Base-by-base conservation (phyloP, 2,329 filamentous ascomycete species). In the Emmonsiellopsis sp. region DNA sequence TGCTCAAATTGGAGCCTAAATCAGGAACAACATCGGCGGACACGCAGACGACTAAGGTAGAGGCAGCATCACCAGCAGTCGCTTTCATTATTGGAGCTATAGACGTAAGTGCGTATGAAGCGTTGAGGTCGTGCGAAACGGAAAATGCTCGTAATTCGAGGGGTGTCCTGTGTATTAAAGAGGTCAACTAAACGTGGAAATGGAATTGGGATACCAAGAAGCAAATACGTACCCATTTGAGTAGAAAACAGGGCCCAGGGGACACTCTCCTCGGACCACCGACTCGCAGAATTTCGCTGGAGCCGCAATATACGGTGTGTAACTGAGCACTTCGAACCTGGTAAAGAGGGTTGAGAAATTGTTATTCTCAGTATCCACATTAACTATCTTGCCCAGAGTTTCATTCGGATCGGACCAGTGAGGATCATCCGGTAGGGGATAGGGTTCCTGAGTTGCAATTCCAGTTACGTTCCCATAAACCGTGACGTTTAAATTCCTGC, bases 391-490 rank as follows among this genome's bases (percentile, higher is more conserved):
- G 65, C 90, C 88, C 52, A 82, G 74, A 0, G 78, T 83, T 48
- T 76, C 66, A 37, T 78, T 79, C 1, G 75, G 64, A 64, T 93
- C 75, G 2, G 60, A 67, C 87, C 89, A 88, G 46, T 75, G 71
- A 0, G 80, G 68, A 64, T 82, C 78, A 61, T 78, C 69, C 14
- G 78, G 70, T 0, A 80, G 62, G 36, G 88, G 89, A 51, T 89
- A 79, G 2, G 70, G 56, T n/a, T 74, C 72, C 10, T 71, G 65
- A 2, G 76, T 75, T 44, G 79, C 77, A 49, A 85, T 82, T 46
- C 93, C 93, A 7, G 85, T 87, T 33, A 97, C 89, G 69, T 97
- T 96, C 50, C 91, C 92, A 74, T 89, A 97, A 46, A 95, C 80
- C 1, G 84, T 93, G 53, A 96, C 74, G 57, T 81, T 83, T 48